These are phyloP conservation scores for Magnaporthiopsis poae DNA, from an alignment of 2,329 filamentous ascomycete genomes.

Conservation along the genomic window DNA sequence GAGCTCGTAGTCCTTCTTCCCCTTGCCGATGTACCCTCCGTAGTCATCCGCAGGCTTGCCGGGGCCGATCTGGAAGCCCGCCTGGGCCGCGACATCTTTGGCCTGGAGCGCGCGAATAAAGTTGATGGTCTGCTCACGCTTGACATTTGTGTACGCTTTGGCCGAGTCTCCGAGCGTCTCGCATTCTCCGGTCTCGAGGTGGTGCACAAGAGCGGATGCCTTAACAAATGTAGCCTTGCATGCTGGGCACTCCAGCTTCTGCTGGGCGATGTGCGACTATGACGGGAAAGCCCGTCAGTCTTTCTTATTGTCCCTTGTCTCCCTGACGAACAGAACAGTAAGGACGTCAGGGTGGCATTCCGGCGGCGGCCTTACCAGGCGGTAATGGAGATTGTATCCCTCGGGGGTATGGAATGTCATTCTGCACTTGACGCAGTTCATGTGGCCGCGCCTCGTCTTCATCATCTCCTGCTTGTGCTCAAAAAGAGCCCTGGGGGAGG, in stretches of 20 bases:
- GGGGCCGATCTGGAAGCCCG: not conserved
- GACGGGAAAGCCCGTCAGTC: constrained; percentile 19
- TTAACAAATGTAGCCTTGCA: constrained; percentile 30
- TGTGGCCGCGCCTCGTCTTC: constrained; percentile 17
- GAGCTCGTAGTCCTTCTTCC: constrained; percentile 9
- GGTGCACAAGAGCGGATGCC: constrained; percentile 29
- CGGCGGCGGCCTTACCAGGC: not conserved
- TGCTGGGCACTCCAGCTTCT: constrained; percentile 34
- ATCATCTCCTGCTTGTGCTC: constrained; percentile 21
- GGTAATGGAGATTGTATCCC: not conserved
- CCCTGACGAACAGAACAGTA: not conserved
- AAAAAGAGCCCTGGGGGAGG: constrained; percentile 11
- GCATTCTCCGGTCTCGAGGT: constrained; percentile 37
- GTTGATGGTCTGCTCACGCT: constrained; percentile 20
- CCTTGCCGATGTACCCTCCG: constrained; percentile 14
- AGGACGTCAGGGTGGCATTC: not conserved
- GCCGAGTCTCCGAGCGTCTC: constrained; percentile 18
- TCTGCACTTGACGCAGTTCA: constrained; percentile 24
- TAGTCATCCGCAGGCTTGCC: constrained; percentile 9
- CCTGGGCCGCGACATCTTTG: not conserved
- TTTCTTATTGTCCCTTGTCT: not conserved
- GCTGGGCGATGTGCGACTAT: not conserved
- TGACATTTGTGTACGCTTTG: constrained; percentile 8
- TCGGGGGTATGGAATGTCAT: constrained; percentile 24
- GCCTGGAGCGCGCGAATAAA: constrained; percentile 24